Percentiles rank a stretch among this genome's conserved stretches.
phyloP scores from a whole-genome alignment of 495 filamentous ascomycete species.

The Chaetomium fimeti region DNA sequence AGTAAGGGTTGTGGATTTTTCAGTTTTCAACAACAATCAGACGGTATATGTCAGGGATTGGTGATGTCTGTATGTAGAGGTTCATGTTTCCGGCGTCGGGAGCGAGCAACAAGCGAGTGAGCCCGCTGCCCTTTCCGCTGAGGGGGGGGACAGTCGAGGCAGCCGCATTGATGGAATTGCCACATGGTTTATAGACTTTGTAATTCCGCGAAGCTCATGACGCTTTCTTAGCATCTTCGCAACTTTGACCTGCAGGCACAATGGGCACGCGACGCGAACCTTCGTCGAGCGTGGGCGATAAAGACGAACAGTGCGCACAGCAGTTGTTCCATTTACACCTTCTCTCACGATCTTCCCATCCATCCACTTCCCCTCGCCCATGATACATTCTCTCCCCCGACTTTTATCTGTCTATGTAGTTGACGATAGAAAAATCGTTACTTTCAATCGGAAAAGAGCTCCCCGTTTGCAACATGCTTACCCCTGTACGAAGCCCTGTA shows the following conservation, averaged over 20 bases:
- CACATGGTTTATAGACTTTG: constrained; percentile 33
- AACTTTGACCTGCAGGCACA: too few species aligned
- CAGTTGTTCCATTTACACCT: too few species aligned
- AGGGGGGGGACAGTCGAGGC: not conserved
- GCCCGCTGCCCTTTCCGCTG: not conserved
- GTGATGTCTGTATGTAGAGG: not conserved
- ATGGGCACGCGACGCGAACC: too few species aligned
- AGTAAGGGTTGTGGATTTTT: not conserved
- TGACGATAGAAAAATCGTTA: not conserved
- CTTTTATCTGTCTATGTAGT: not conserved
- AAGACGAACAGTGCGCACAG: too few species aligned
- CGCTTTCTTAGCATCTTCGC: not conserved
- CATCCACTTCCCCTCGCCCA: too few species aligned
- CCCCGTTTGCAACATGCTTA: not conserved
- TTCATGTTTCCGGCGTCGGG: not conserved
- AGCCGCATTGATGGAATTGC: constrained; percentile 3
- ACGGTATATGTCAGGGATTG: constrained; percentile 2
- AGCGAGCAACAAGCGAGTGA: constrained; percentile 12
- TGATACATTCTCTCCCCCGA: not conserved
- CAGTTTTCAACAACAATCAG: constrained; percentile 10
- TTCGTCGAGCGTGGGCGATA: too few species aligned
- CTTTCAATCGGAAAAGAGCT: not conserved
- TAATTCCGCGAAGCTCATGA: constrained; percentile 21
- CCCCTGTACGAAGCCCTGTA: constrained; percentile 2
- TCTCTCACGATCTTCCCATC: too few species aligned